Conservation (phyloP, 768 basidiomycete species). For the Rhodotorula toruloides region DNA sequence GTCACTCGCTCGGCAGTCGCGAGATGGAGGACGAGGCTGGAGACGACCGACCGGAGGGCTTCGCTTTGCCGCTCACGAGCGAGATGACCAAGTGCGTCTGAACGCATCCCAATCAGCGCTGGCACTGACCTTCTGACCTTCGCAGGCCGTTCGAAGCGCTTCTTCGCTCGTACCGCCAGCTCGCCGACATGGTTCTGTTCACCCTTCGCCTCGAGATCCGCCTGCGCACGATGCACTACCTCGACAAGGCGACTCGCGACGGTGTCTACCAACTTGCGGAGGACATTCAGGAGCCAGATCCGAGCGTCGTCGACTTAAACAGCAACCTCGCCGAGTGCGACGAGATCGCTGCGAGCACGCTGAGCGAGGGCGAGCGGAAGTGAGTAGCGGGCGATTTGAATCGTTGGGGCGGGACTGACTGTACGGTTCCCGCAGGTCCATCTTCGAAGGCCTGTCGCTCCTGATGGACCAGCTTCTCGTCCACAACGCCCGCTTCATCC, state of each 20-base stretch:
- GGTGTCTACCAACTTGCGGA: slow-evolving; percentile 76
- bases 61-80: slow-evolving; percentile 69
- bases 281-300: slow-evolving; percentile 86
- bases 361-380: slow-evolving; percentile 65
- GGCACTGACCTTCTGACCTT: neutral
- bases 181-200: slow-evolving; percentile 77
- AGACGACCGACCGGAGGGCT: neutral
- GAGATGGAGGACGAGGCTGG: neutral
- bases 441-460: slow-evolving; percentile 76
- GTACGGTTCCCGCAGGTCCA: slow-evolving; percentile 59
- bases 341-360: slow-evolving; percentile 59
- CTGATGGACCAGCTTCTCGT: slow-evolving; percentile 81
- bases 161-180: slow-evolving; percentile 80
- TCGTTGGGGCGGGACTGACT: neutral
- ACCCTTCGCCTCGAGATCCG: slow-evolving; percentile 83
- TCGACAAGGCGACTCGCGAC: slow-evolving; percentile 71
- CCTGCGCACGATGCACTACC: slow-evolving; percentile 72
- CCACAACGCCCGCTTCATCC: slow-evolving; percentile 64
- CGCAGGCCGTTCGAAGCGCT: slow-evolving; percentile 83
- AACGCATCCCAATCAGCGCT: neutral
- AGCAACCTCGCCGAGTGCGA: slow-evolving; percentile 70
- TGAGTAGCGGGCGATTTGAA: slow-evolving; percentile 48
- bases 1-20: neutral
- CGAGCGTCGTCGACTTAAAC: slow-evolving; percentile 79
- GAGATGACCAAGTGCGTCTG: slow-evolving; percentile 84